Base-by-base conservation (phyloP, 78 protist species). In the Cavenderia fasciculata region DNA sequence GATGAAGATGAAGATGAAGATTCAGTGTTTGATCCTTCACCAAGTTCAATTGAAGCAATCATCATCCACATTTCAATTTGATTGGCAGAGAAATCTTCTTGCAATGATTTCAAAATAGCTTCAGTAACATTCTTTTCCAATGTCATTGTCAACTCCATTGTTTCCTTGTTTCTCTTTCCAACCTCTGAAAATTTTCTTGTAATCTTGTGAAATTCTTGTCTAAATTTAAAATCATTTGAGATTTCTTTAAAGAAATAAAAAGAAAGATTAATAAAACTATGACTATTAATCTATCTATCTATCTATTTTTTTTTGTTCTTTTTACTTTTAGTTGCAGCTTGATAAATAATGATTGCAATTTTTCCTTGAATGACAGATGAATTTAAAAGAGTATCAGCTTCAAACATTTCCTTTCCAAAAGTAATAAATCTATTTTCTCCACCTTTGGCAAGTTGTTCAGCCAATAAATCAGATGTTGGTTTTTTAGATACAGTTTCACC, bases 201-300 rank as follows among this genome's bases (percentile, higher is more conserved):
- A 21, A 82, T 69, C n/a, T 68, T 82, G 56, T 82, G 68, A 36
- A 68, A 82, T 29, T 82, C 31, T 36, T 82, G 65, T 57, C 90
- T 82, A 57, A 82, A 82, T 27, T 82, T 78, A 68, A 82, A 82
- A 43, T 82, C 90, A 6, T 79, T 38, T 8, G 14, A 12, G 25
- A 41, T 23, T 16, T 63, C 72, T 63, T 4, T 12, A 56, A 25
- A 56, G n/a, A 19, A 16, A 56, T 12, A 7, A 11, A 56, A 25
- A 25, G 10, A 19, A 25, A 25, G 10, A 56, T 56, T 56, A 11
- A 44, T 44, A 44, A 44, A n/a, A n/a, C n/a, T n/a, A n/a, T n/a
- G n/a, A n/a, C n/a, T n/a, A n/a, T n/a, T n/a, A n/a, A n/a, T n/a
- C n/a, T n/a, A n/a, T n/a, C n/a, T n/a, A n/a, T n/a, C n/a, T n/a